Evolutionary conservation across 768 basidiomycete species (phyloP), one percentile per base, ranked within the genome.

Genomic region (Leucogyrophana mollusca): DNA sequence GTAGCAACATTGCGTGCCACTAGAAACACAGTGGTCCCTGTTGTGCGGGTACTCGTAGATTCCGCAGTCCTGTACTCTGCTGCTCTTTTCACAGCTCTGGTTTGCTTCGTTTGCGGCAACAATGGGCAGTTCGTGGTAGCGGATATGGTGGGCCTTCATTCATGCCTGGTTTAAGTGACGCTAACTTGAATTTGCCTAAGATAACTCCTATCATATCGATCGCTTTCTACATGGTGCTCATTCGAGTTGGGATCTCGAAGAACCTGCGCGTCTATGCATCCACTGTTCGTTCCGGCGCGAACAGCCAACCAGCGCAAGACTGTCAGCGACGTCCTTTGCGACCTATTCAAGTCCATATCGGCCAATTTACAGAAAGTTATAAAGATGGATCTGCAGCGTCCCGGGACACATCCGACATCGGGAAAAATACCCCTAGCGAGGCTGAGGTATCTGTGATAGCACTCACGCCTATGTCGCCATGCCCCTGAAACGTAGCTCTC

Each of bases 181-280:
- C 23, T 17, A 10, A 27, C 18, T 23, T 14, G 3, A 13, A 9
- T 18, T 33, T 20, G 42, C 27, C 6, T 9, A 4, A 60, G 58
- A 45, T 52, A 30, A 57, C 47, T 7, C 55, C 50, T 4, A 55
- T 55, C 20, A 53, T 59, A 45, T 57, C 58, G 2, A 59, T 16
- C 44, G 30, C 42, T 30, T 43, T 43, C 42, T 43, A 43, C 27
- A 43, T 43, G 42, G 42, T 43, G 16, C 20, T 57, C 33, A 45
- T 59, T 22, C 58, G 58, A 17, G 46, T 59, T 27, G 50, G 46
- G 0, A 42, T 55, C 11, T 58, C 55, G 21, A 60, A 27, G 37
- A 37, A 43, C 9, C 27, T 30, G 7, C 27, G 27, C 27, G 27
- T 30, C 27, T 30, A 30, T 30, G 27, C 27, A 30, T 30, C 27